Percentiles rank a stretch among this genome's conserved stretches.
phyloP scores from a whole-genome alignment of 352 stramenopile species.

The Pythium volutum region DNA sequence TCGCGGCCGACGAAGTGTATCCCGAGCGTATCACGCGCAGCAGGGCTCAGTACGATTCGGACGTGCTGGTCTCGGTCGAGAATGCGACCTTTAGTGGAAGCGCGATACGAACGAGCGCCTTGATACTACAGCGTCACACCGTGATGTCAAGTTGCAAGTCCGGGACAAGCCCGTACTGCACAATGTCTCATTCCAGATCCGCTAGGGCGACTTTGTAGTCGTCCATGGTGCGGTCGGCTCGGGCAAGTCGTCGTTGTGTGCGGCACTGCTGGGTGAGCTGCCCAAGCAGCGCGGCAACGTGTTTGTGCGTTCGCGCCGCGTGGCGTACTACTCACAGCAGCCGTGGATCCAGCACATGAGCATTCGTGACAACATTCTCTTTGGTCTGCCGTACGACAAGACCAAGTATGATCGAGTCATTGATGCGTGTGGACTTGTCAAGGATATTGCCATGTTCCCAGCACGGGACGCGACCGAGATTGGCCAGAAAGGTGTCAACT shows the following conservation, averaged over 20 bases:
- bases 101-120: neutral
- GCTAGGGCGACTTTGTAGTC: slow-evolving; percentile 40
- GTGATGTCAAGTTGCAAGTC: neutral
- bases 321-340: slow-evolving; percentile 79
- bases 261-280: slow-evolving; percentile 73
- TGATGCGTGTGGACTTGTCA: slow-evolving; percentile 68
- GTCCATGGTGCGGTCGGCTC: slow-evolving; percentile 41
- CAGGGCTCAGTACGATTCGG: neutral
- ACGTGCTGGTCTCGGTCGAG: slow-evolving; percentile 3
- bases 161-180: slow-evolving; percentile 25
- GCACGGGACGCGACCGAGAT: slow-evolving; percentile 92
- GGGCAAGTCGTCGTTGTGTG: slow-evolving; percentile 48
- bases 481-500: slow-evolving; percentile 93
- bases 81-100: neutral
- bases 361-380: slow-evolving; percentile 94
- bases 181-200: slow-evolving; percentile 40
- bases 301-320: slow-evolving; percentile 26
- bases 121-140: neutral
- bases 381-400: slow-evolving; percentile 61
- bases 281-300: slow-evolving; percentile 35
- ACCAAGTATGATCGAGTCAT: slow-evolving; percentile 55
- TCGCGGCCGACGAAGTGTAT: slow-evolving; percentile 17
- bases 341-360: slow-evolving; percentile 94
- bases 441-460: slow-evolving; percentile 85
- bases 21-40: neutral